These are phyloP conservation scores for Verticillium nubilum DNA, from an alignment of 2,329 filamentous ascomycete genomes.

Conservation along the genomic window DNA sequence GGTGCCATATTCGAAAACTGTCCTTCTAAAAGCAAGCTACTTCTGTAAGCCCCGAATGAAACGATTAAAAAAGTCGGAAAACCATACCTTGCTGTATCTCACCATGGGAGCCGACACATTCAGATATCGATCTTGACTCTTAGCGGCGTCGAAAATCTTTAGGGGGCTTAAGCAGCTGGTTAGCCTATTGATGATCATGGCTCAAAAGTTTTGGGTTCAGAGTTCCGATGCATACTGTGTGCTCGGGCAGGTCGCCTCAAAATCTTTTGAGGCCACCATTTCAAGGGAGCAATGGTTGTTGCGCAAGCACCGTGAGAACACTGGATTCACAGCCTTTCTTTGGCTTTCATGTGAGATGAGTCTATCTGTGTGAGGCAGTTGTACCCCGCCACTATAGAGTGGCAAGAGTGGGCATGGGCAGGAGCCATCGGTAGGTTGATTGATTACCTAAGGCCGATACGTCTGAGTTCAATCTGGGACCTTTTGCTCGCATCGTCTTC, in stretches of 20 bases:
- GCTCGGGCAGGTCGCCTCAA: not conserved
- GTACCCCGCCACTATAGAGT: too few relatives aligned
- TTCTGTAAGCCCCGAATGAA: slow-evolving; percentile 10
- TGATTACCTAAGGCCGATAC: too few relatives aligned
- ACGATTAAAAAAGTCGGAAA: not conserved
- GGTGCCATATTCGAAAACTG: slow-evolving; percentile 57
- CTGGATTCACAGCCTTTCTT: too few relatives aligned
- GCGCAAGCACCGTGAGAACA: not conserved
- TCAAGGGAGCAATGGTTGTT: not conserved
- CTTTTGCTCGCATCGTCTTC: too few relatives aligned
- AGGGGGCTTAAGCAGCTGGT: slow-evolving; percentile 39
- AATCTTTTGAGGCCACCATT: not conserved
- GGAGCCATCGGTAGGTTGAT: too few relatives aligned
- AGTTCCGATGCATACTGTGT: not conserved
- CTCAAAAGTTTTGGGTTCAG: not conserved
- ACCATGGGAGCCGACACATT: slow-evolving; percentile 65
- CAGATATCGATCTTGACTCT: slow-evolving; percentile 45
- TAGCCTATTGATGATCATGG: not conserved
- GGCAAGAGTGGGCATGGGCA: too few relatives aligned
- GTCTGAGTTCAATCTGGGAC: too few relatives aligned
- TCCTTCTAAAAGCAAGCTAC: slow-evolving; percentile 64
- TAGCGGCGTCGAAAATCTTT: slow-evolving; percentile 52
- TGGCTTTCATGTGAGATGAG: too few relatives aligned
- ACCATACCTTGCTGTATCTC: slow-evolving; percentile 51
- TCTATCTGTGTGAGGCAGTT: too few relatives aligned